Base-by-base conservation (phyloP, 176 grass and related monocot species). In the Carex parvula region DNA sequence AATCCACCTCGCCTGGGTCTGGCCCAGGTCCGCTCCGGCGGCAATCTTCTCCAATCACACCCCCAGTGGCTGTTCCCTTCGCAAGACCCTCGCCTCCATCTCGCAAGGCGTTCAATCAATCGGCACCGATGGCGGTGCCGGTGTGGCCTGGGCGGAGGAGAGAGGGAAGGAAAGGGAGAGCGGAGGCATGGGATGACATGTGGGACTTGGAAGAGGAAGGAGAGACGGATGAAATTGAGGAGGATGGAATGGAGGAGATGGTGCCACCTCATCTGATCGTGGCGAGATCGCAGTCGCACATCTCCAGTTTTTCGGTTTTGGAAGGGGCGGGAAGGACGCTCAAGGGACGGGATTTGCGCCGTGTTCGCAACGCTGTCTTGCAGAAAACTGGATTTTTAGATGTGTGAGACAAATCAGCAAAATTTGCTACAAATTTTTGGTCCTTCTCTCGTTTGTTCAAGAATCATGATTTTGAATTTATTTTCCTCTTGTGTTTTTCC, bases 351-450 rank as follows among this genome's bases (percentile, higher is more conserved):
- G 93, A 95, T 71, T 89, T 95, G 87, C 84, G 88, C 4, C 86
- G 93, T n/a, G 87, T 95, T 83, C 93, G 93, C 79, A 95, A 92
- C 73, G 90, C 93, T 55, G 90, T 92, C 42, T 89, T 91, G 90
- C 88, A 89, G 32, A 92, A 88, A 84, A 95, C 93, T 79, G 93
- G 93, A 56, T 95, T 95, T 85, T 90, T 95, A 67, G 90, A 95
- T 89, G 80, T 95, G 90, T 92, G 90, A 92, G 70, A 30, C 84
- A 81, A 81, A 72, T 12, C 61, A 59, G 12, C 22, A 22, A 30
- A n/a, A 42, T 65, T 65, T 48, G 7, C 30, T 44, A 15, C 10
- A 37, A 2, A 50, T 32, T 78, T 24, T 63, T 85, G 7, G 3
- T 58, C 64, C 24, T 81, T 70, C 50, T 87, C 85, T 88, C 80